These are phyloP conservation scores for Asterophora lycoperdoides DNA, from an alignment of 768 basidiomycete genomes.

Conservation along the genomic window DNA sequence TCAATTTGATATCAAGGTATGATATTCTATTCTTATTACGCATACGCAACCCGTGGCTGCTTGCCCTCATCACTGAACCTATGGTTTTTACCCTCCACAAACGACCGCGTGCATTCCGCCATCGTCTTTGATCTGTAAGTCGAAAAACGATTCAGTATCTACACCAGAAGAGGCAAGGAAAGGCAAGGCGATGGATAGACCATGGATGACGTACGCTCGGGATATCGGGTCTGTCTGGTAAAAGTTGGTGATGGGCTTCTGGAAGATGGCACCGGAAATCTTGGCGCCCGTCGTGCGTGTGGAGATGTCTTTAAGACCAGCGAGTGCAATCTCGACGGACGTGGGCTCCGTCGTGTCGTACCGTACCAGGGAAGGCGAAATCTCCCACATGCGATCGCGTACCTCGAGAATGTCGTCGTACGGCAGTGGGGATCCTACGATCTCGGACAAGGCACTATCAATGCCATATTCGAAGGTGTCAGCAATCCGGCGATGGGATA, in stretches of 20 bases:
- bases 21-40: constrained; percentile 12
- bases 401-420: constrained; percentile 85
- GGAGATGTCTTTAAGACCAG: constrained; percentile 62
- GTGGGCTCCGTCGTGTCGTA: constrained; percentile 80
- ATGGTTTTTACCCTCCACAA: constrained; percentile 70
- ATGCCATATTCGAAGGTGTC: background rate
- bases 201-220: constrained; percentile 65
- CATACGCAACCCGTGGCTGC: constrained; percentile 42
- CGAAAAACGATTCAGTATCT: background rate
- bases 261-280: constrained; percentile 56
- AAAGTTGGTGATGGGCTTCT: constrained; percentile 85
- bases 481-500: background rate
- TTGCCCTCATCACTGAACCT: constrained; percentile 49
- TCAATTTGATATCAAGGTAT: background rate
- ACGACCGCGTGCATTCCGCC: constrained; percentile 89
- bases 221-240: constrained; percentile 97
- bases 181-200: background rate
- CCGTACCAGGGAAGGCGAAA: constrained; percentile 84
- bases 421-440: constrained; percentile 73
- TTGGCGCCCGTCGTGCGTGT: constrained; percentile 49
- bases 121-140: constrained; percentile 79
- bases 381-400: constrained; percentile 94
- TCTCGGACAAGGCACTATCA: constrained; percentile 80
- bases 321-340: constrained; percentile 64
- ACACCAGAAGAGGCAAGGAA: background rate